Evolutionary conservation across 768 basidiomycete species (phyloP), one percentile per base, ranked within the genome.

Genomic region (Lactifluus piperatus): DNA sequence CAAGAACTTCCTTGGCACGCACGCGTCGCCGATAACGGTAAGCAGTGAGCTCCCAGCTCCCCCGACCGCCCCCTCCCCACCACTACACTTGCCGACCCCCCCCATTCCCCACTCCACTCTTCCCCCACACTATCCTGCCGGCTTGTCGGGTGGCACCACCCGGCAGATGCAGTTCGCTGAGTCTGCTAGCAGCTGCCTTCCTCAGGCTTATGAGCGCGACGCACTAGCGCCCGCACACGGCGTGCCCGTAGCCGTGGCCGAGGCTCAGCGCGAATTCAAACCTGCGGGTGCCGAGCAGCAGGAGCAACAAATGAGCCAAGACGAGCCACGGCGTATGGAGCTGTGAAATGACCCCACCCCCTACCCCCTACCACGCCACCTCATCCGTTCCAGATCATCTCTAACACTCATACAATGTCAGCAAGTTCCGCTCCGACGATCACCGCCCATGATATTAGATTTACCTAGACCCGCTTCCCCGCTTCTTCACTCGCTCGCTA

Each of bases 1-100:
- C 60, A 85, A 87, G 69, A 91, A 91, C 69, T 89, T 84, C 69
- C 79, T 91, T 56, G 73, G 82, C 66, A 86, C 81, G 43, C 85
- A 86, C 67, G 78, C 77, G 30, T 78, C 79, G 13, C 81, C 83
- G 54, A 56, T 64, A 53, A 69, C 71, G 66, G 69, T 63, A 69
- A 72, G 30, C 39, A 43, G 70, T 73, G 75, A 66, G 73, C 73
- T 32, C 63, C 27, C 51, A 20, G 41, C 43, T 29, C 16, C 41
- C 22, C 30, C 56, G 11, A 20, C 39, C 58, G 16, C 14, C 22
- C 29, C 18, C 51, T 27, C 36, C 41, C 10, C 43, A 18, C 24
- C 5, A 24, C 1, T 32, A 5, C 45, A 37, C n/a, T 16, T 20
- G 13, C 36, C 36, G 36, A 16, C 13, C 26, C 24, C 45, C 22